Conservation (phyloP, 2,329 filamentous ascomycete species). For the Cordyceps farinosa region DNA sequence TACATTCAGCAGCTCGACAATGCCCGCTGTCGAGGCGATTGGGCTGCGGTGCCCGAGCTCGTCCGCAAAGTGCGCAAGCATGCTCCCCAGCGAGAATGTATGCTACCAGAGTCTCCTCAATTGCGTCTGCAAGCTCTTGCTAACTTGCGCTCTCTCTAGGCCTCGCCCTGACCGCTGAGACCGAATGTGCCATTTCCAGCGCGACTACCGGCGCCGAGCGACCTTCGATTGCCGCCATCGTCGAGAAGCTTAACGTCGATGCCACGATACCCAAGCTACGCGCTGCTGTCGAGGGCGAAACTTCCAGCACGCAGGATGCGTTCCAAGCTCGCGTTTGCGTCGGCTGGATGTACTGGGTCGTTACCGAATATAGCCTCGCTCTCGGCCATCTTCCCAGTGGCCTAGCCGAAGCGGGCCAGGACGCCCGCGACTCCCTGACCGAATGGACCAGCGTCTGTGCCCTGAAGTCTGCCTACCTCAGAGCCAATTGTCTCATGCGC, state of each 20-base stretch:
- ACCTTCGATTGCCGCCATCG: conserved; percentile 40
- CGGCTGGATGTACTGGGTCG: conserved; percentile 79
- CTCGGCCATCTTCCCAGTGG: conserved; percentile 60
- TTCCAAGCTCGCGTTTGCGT: conserved; percentile 81
- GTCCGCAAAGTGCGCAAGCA: conserved; percentile 94
- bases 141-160: conserved; percentile 42
- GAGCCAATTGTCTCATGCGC: conserved; percentile 59
- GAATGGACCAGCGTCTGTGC: conserved; percentile 82
- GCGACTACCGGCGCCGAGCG: conserved; percentile 39
- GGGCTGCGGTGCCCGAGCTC: conserved; percentile 82
- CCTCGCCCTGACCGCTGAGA: conserved; percentile 65
- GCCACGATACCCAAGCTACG: conserved; percentile 49
- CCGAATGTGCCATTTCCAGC: conserved; percentile 62
- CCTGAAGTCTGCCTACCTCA: conserved; percentile 74
- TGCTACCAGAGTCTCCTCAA: conserved; percentile 26
- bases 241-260: conserved; percentile 44
- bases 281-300: conserved; percentile 56
- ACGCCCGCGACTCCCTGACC: conserved; percentile 51
- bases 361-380: conserved; percentile 64
- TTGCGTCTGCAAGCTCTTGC: conserved; percentile 17
- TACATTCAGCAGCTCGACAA: conserved; percentile 82
- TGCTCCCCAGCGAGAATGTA: conserved; percentile 81
- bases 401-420: conserved; percentile 53
- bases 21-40: conserved; percentile 82
- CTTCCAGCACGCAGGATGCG: conserved; percentile 50